Evolutionary conservation across 768 basidiomycete species (phyloP).

Genomic region (Obba rivulosa): DNA sequence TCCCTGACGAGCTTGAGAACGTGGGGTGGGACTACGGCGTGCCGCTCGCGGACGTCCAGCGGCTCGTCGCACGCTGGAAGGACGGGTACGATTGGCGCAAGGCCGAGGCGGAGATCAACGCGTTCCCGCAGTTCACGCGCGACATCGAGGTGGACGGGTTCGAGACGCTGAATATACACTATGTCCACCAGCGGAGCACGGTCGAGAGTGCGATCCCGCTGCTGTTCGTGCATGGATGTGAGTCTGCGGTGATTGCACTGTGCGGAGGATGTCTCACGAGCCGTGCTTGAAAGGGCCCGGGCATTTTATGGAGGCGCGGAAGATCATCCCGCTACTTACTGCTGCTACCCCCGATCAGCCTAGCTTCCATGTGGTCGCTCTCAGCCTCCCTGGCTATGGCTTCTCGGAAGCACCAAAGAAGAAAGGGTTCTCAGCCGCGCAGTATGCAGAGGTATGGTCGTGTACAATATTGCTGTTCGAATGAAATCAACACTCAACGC

Average conservation of each 20-base stretch:
- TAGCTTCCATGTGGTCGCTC: slow-evolving; percentile 56
- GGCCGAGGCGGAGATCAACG: slow-evolving; percentile 50
- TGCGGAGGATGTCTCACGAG: neutral
- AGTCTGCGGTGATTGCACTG: slow-evolving; percentile 9
- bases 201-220: slow-evolving; percentile 44
- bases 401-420: slow-evolving; percentile 53
- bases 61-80: slow-evolving; percentile 46
- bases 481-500: neutral
- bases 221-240: slow-evolving; percentile 60
- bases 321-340: slow-evolving; percentile 49
- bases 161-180: slow-evolving; percentile 49
- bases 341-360: slow-evolving; percentile 35
- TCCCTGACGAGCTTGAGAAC: slow-evolving; percentile 19
- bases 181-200: slow-evolving; percentile 34
- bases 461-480: neutral
- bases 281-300: slow-evolving; percentile 47
- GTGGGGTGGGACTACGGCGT: slow-evolving; percentile 24
- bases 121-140: slow-evolving; percentile 51
- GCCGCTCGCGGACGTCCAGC: slow-evolving; percentile 42
- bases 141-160: slow-evolving; percentile 44
- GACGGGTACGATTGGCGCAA: slow-evolving; percentile 52
- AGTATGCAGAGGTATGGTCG: slow-evolving; percentile 48
- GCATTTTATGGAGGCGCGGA: slow-evolving; percentile 48
- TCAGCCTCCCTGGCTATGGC: slow-evolving; percentile 54
- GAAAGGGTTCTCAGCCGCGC: slow-evolving; percentile 40